Evolutionary conservation across 2,329 filamentous ascomycete species (phyloP).

Genomic region (Pseudonectria buxi): DNA sequence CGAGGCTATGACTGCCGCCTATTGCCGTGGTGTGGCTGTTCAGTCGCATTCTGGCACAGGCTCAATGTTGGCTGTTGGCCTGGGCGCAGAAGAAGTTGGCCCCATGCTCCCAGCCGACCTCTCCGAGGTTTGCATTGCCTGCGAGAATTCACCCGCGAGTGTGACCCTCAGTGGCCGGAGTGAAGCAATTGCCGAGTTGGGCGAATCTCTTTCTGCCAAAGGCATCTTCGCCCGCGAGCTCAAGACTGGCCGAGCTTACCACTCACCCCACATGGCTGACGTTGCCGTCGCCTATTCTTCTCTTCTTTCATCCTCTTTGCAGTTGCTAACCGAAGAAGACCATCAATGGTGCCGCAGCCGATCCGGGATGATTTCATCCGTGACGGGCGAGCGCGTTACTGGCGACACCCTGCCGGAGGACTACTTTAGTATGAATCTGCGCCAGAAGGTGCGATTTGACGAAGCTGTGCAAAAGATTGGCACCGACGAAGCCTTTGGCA

Average conservation of each 20-base stretch:
- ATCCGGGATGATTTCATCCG: too few species aligned
- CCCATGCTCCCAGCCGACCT: too few species aligned
- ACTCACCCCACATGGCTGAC: constrained; percentile 5
- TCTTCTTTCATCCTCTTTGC: too few species aligned
- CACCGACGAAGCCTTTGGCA: too few species aligned
- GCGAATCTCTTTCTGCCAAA: neutral
- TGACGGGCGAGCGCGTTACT: too few species aligned
- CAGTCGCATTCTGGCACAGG: neutral
- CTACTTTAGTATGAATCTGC: neutral
- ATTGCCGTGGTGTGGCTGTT: constrained; percentile 4
- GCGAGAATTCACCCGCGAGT: constrained; percentile 7
- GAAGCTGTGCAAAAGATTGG: neutral
- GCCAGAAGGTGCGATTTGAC: neutral
- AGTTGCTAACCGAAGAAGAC: too few species aligned
- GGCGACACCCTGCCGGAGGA: neutral
- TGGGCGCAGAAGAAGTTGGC: neutral
- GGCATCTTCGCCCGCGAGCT: constrained; percentile 1
- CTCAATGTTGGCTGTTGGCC: constrained; percentile 6
- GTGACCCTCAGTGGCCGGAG: constrained; percentile 4
- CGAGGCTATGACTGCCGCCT: constrained; percentile 4
- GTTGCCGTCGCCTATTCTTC: too few species aligned
- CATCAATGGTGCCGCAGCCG: too few species aligned
- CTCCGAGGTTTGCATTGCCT: too few species aligned
- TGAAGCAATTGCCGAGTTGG: neutral
- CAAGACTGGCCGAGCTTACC: constrained; percentile 4